phyloP scores from a whole-genome alignment of 1,284 basidiomycete genomes.

The Cutaneotrichosporon cutaneum region DNA sequence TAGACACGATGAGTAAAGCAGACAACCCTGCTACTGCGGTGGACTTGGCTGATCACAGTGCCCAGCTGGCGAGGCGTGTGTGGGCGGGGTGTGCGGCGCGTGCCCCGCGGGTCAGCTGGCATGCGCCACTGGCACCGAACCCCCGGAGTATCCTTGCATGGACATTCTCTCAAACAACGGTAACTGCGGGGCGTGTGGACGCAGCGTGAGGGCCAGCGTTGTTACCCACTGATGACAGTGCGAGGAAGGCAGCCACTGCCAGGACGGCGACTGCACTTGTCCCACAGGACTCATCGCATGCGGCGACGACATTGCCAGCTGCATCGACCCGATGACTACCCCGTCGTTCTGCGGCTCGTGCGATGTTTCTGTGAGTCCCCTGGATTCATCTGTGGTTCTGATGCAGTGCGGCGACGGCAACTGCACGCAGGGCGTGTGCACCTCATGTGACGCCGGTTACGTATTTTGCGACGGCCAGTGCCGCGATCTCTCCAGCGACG shows the following conservation, averaged over 20 bases:
- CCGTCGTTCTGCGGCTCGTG: background rate
- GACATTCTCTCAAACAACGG: conserved; percentile 4
- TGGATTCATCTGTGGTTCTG: background rate
- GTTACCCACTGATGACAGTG: background rate
- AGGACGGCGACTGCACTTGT: background rate
- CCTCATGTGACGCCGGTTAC: background rate
- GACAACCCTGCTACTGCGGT: background rate
- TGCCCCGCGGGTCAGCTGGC: background rate
- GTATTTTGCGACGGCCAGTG: background rate
- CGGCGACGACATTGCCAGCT: background rate
- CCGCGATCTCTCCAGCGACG: background rate
- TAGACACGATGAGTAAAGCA: background rate
- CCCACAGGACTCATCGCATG: background rate
- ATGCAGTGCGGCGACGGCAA: conserved; percentile 1
- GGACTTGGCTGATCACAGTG: background rate
- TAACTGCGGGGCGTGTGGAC: background rate
- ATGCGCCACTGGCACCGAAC: background rate
- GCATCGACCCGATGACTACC: background rate
- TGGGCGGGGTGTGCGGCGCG: background rate
- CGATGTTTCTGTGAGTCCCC: background rate
- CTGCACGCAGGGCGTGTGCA: background rate
- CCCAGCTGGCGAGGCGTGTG: background rate
- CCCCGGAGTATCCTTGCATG: background rate
- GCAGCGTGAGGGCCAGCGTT: background rate
- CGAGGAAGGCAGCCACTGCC: background rate